Evolutionary conservation across 164 flowering plant genomes (phyloP).

Genomic region (Vitis amurensis): DNA sequence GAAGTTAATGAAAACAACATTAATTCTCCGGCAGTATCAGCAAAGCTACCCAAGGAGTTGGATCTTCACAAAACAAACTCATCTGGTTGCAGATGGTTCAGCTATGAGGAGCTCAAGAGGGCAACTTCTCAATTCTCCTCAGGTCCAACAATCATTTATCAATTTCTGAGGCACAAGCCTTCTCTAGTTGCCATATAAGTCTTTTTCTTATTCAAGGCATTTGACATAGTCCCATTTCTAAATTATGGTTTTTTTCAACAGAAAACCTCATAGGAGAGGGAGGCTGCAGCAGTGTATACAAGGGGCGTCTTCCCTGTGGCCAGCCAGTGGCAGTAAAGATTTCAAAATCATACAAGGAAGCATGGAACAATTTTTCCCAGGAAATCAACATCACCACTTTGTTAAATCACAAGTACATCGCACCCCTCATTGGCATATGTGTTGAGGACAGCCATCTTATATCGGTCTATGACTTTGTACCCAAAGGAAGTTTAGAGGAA

Average conservation of each 20-base stretch:
- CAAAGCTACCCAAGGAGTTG: slow-evolving; percentile 5
- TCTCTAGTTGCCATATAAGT: too few relatives aligned
- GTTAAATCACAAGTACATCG: slow-evolving; percentile 31
- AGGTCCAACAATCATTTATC: slow-evolving; percentile 16
- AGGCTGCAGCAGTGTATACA: slow-evolving; percentile 40
- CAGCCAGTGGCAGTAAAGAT: slow-evolving; percentile 35
- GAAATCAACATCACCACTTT: slow-evolving; percentile 30
- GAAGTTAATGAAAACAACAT: too few relatives aligned
- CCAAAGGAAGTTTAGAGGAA: slow-evolving; percentile 39
- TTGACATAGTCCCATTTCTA: background rate
- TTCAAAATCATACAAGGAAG: slow-evolving; percentile 32
- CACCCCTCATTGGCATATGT: slow-evolving; percentile 32
- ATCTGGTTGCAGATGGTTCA: slow-evolving; percentile 22
- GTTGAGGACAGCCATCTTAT: slow-evolving; percentile 23
- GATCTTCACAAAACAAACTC: slow-evolving; percentile 9
- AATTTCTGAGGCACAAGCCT: too few relatives aligned
- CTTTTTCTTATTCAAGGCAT: background rate
- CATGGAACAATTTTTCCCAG: slow-evolving; percentile 26
- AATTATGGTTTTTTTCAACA: slow-evolving; percentile 2
- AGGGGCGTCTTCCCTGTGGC: slow-evolving; percentile 29
- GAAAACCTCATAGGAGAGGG: slow-evolving; percentile 42
- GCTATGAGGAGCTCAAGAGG: slow-evolving; percentile 17
- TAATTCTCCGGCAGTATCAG: background rate
- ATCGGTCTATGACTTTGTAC: slow-evolving; percentile 33
- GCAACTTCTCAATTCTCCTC: slow-evolving; percentile 33